Conservation (phyloP, 1,284 basidiomycete genomes). For the Ceratobasidium sp. region DNA sequence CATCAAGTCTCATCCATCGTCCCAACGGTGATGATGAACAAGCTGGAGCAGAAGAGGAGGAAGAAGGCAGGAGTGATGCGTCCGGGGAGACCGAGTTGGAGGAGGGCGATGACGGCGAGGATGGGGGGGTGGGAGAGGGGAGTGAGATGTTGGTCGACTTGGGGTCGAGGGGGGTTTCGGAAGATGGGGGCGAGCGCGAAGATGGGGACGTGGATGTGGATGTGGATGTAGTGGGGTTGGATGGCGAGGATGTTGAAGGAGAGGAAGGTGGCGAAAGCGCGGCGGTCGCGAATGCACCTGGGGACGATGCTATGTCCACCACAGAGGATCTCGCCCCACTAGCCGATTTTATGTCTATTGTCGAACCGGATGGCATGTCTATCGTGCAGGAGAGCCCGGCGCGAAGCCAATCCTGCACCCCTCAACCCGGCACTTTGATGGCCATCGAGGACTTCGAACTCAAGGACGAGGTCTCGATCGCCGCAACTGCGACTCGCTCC, state of each 20-base stretch:
- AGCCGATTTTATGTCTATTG: slow-evolving; percentile 11
- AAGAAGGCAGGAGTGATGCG: slow-evolving; percentile 51
- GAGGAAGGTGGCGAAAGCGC: slow-evolving; percentile 48
- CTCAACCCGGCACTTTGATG: background rate
- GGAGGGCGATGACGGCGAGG: slow-evolving; percentile 46
- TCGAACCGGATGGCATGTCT: slow-evolving; percentile 43
- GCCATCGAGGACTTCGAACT: slow-evolving; percentile 7
- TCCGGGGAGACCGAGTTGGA: slow-evolving; percentile 49
- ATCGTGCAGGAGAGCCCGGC: slow-evolving; percentile 35
- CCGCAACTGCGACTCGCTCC: background rate
- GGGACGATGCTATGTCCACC: background rate
- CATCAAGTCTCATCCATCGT: slow-evolving; percentile 47
- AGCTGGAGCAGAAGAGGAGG: slow-evolving; percentile 51
- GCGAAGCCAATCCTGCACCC: background rate
- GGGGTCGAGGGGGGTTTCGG: slow-evolving; percentile 22
- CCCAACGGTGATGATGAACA: slow-evolving; percentile 50
- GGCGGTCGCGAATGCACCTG: slow-evolving; percentile 25
- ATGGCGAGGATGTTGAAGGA: slow-evolving; percentile 45
- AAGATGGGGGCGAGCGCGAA: slow-evolving; percentile 46
- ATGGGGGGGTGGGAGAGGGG: slow-evolving; percentile 15
- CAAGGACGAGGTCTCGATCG: too few species aligned
- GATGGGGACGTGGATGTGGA: slow-evolving; percentile 43
- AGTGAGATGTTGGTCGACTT: slow-evolving; percentile 37
- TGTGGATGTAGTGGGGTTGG: slow-evolving; percentile 49
- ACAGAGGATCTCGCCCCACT: slow-evolving; percentile 17